phyloP scores from a whole-genome alignment of 2,329 filamentous ascomycete genomes.

The Zymoseptoria ardabiliae region DNA sequence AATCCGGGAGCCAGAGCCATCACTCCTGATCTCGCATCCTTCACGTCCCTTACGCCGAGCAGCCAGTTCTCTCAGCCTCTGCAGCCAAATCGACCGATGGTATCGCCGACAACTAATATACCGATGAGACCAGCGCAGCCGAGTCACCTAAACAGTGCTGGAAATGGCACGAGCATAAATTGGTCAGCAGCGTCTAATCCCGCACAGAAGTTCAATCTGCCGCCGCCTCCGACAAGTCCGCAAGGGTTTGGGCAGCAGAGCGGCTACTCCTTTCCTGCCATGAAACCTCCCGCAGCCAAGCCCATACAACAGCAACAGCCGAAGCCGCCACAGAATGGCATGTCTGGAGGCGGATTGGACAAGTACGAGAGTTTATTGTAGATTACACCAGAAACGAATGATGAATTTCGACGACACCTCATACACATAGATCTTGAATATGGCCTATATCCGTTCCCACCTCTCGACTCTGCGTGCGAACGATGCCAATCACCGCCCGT shows the following conservation, averaged over 20 bases:
- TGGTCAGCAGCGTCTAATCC: conserved; percentile 40
- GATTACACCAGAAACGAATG: background rate
- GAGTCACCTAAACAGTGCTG: conserved; percentile 2
- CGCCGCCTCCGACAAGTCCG: conserved; percentile 29
- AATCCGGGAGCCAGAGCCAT: conserved; percentile 21
- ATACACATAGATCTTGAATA: background rate
- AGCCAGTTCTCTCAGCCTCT: conserved; percentile 35
- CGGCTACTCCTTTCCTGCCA: conserved; percentile 32
- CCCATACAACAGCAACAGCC: conserved; percentile 23
- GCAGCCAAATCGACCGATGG: conserved; percentile 30
- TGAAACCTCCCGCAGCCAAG: conserved; percentile 31
- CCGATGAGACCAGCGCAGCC: conserved; percentile 27
- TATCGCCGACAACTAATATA: conserved; percentile 19
- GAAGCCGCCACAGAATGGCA: conserved; percentile 1
- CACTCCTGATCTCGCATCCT: conserved; percentile 31
- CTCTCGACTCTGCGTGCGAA: background rate
- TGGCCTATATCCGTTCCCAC: background rate
- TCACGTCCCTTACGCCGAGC: conserved; percentile 29
- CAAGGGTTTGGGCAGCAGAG: conserved; percentile 28
- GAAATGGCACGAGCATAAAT: conserved; percentile 40
- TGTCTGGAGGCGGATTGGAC: background rate
- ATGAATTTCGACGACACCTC: background rate
- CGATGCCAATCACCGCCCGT: background rate
- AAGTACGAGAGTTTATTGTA: conserved; percentile 4
- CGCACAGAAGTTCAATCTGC: conserved; percentile 16